Base-by-base conservation (phyloP, 2,329 filamentous ascomycete species). In the Xylariales sp. region DNA sequence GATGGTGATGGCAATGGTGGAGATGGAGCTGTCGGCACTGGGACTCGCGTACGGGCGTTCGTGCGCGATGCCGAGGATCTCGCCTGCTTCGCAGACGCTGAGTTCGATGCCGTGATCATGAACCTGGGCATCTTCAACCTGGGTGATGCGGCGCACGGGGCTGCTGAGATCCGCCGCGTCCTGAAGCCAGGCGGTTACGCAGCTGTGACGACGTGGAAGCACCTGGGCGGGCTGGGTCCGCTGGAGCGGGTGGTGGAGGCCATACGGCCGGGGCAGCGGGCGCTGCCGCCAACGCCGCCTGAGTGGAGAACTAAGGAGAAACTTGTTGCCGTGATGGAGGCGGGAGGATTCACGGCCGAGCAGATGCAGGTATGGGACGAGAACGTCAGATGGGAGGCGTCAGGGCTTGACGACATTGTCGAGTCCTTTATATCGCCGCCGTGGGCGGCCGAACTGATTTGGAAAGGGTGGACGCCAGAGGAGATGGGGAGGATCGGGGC, bases 171-270 rank as follows among this genome's bases (percentile, higher is more conserved):
- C 40, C 21, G 45, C 17, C 51, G 51, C 6, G 46, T 49, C 5
- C 38, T 53, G 7, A 49, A 49, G 21, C 47, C 46, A 5, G 46
- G 50, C 5, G 49, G 49, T 1, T 37, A 50, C 24, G 46, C 33
- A 8, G 38, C 44, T 13, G 32, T 50, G 12, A 53, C 50, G 13
- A 54, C 49, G 14, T 54, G 49, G 52, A 53, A 51, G 36, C 21
- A 11, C 44, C 42, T 7, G 42, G 47, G 13, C 36, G 38, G 6
- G 38, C 37, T 24, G 5, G 40, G 30, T 0, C 23, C 53, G 5
- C 30, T 54, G 31, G 37, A 40, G 15, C 35, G 29, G 6, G 45
- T 33, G 13, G 41, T 44, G 12, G 37, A 6, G 6, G 21, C 16
- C 13, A 53, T 52, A 12, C 40, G 30, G 12, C 48, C 46, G 11